These are phyloP conservation scores for Phaeosphaeriaceae sp. DNA, from an alignment of 2,329 filamentous ascomycete genomes.

Conservation along the genomic window DNA sequence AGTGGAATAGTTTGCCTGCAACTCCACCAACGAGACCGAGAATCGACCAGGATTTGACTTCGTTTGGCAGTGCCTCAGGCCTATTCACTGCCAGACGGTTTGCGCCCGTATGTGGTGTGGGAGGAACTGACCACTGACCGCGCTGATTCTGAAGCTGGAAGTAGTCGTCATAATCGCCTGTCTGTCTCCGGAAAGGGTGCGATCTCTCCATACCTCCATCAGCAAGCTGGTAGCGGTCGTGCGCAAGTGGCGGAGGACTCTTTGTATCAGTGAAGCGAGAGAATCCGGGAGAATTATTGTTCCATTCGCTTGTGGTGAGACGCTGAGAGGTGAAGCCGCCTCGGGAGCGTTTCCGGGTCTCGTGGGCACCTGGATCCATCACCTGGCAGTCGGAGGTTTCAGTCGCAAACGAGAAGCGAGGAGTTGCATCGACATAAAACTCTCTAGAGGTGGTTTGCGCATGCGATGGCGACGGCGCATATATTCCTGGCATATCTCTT, in stretches of 20 bases:
- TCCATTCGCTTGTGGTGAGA: slow-evolving; percentile 26
- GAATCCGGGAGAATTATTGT: slow-evolving; percentile 18
- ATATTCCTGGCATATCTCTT: slow-evolving; percentile 39
- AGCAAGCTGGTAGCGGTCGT: slow-evolving; percentile 59
- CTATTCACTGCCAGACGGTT: slow-evolving; percentile 16
- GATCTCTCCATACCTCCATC: slow-evolving; percentile 58
- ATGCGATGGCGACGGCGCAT: slow-evolving; percentile 24
- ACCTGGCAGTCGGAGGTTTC: slow-evolving; percentile 38
- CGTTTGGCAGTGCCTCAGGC: slow-evolving; percentile 26
- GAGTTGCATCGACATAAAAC: slow-evolving; percentile 27
- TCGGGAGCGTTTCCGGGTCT: slow-evolving; percentile 41
- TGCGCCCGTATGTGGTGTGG: slow-evolving; percentile 27
- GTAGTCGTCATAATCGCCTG: slow-evolving; percentile 52
- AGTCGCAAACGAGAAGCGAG: slow-evolving; percentile 31
- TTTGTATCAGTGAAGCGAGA: slow-evolving; percentile 32
- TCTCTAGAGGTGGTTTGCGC: slow-evolving; percentile 19
- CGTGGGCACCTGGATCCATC: slow-evolving; percentile 36
- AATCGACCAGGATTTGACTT: slow-evolving; percentile 47
- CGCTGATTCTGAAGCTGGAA: slow-evolving; percentile 47
- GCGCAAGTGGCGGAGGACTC: slow-evolving; percentile 56
- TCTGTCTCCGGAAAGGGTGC: slow-evolving; percentile 44
- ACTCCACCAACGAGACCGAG: slow-evolving; percentile 69
- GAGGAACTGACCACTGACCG: slow-evolving; percentile 43
- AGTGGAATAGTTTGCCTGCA: slow-evolving; percentile 81
- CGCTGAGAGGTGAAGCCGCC: slow-evolving; percentile 19